Percentiles rank a stretch among this genome's conserved stretches.
Conservation (phyloP, 441 rosid genomes). For the Macaranga tanarius region DNA sequence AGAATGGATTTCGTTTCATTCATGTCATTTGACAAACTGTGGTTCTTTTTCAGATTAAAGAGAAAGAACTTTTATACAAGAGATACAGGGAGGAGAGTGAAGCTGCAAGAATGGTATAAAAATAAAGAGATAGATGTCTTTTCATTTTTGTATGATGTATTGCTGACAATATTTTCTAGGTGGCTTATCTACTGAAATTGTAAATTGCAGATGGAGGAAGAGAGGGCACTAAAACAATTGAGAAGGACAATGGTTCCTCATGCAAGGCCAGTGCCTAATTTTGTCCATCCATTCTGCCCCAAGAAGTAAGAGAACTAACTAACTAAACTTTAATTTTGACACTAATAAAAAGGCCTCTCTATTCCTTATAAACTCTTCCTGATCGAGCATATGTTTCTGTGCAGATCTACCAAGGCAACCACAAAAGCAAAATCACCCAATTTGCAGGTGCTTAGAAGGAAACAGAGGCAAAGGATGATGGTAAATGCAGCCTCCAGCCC, state of each 20-base stretch:
- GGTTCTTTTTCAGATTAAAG: conserved; percentile 63
- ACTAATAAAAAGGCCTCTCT: neutral
- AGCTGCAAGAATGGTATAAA: conserved; percentile 70
- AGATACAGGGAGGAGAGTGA: conserved; percentile 94
- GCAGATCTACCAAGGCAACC: conserved; percentile 66
- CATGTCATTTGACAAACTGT: neutral
- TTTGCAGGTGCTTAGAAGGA: conserved; percentile 57
- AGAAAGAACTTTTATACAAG: conserved; percentile 79
- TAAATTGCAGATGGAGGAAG: conserved; percentile 69
- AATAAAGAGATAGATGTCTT: neutral
- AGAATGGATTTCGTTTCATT: neutral
- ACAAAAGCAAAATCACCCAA: conserved; percentile 80
- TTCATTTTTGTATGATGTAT: too few species aligned
- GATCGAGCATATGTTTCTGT: neutral
- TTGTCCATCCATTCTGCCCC: conserved; percentile 83
- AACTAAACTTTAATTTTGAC: neutral
- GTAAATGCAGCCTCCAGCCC: conserved; percentile 46
- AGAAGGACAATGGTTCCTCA: conserved; percentile 91
- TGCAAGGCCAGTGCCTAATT: conserved; percentile 90
- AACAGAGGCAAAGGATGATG: conserved; percentile 41
- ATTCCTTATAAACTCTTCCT: neutral
- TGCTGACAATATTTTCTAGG: too few species aligned
- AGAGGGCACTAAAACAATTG: conserved; percentile 81
- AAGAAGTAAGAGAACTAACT: conserved; percentile 47
- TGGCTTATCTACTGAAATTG: too few species aligned